Evolutionary conservation across 1,284 basidiomycete species (phyloP).

Genomic region (Cutaneotrichosporon curvatum): DNA sequence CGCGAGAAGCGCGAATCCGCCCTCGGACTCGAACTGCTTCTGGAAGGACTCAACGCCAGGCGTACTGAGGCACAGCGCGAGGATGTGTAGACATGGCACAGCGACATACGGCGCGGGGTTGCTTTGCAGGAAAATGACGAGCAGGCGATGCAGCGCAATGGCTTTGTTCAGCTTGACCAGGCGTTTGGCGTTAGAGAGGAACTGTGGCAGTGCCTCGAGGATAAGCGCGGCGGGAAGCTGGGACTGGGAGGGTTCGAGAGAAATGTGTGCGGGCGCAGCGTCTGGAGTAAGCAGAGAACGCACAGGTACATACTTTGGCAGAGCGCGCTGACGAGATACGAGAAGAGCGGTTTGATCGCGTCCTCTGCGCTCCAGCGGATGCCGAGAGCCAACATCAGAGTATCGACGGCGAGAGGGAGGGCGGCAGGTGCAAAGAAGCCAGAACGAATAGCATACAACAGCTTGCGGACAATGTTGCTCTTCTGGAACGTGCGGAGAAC

Average conservation of each 20-base stretch:
- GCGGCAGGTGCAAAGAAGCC: slow-evolving; percentile 61
- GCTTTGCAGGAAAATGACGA: slow-evolving; percentile 44
- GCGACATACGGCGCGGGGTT: slow-evolving; percentile 40
- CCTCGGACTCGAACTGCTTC: slow-evolving; percentile 42
- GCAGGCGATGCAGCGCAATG: slow-evolving; percentile 42
- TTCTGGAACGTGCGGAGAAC: slow-evolving; percentile 58
- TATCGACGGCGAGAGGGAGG: slow-evolving; percentile 52
- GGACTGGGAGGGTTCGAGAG: slow-evolving; percentile 26
- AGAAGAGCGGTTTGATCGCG: slow-evolving; percentile 71
- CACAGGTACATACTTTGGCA: slow-evolving; percentile 53
- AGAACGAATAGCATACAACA: slow-evolving; percentile 73
- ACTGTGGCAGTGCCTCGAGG: slow-evolving; percentile 30
- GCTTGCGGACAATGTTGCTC: slow-evolving; percentile 62
- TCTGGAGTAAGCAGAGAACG: slow-evolving; percentile 4
- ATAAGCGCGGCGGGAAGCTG: slow-evolving; percentile 35
- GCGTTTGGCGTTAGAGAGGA: slow-evolving; percentile 25
- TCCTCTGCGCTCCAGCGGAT: slow-evolving; percentile 43
- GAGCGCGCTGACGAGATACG: slow-evolving; percentile 77
- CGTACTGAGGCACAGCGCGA: slow-evolving; percentile 32
- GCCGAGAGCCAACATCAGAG: slow-evolving; percentile 26
- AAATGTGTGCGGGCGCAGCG: background rate
- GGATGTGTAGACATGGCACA: slow-evolving; percentile 35
- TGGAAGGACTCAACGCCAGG: slow-evolving; percentile 37
- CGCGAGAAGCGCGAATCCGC: slow-evolving; percentile 41
- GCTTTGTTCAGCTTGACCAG: slow-evolving; percentile 41